These are phyloP conservation scores for Galeopsis tetrahit DNA, from an alignment of 257 asterid species.

Conservation along the genomic window DNA sequence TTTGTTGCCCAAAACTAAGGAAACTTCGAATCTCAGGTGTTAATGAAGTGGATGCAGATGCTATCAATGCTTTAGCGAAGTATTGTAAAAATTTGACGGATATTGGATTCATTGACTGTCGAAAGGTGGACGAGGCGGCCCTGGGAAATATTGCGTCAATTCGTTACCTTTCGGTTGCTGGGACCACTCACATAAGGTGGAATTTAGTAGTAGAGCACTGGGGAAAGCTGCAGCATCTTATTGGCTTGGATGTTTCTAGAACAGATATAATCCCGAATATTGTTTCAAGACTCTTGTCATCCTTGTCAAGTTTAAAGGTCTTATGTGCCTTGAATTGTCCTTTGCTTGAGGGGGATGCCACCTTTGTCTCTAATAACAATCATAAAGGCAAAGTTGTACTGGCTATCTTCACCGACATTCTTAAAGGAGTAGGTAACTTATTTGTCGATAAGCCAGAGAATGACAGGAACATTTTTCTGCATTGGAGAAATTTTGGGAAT, in stretches of 20 bases:
- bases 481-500: conserved; percentile 51
- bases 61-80: conserved; percentile 74
- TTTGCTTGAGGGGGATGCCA: conserved; percentile 57
- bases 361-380: conserved; percentile 53
- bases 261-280: conserved; percentile 57
- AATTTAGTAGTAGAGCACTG: conserved; percentile 52
- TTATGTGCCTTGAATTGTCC: conserved; percentile 74
- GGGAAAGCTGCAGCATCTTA: conserved; percentile 67
- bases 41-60: conserved; percentile 67
- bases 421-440: conserved; percentile 60
- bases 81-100: conserved; percentile 60
- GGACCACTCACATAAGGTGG: conserved; percentile 71
- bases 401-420: conserved; percentile 59
- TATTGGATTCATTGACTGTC: conserved; percentile 77
- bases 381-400: conserved; percentile 69
- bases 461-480: conserved; percentile 56
- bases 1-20: conserved; percentile 65
- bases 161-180: conserved; percentile 78
- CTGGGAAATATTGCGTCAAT: conserved; percentile 61
- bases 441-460: conserved; percentile 52
- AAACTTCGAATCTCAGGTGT: conserved; percentile 76
- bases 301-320: conserved; percentile 62
- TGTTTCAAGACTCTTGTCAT: conserved; percentile 55
- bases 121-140: conserved; percentile 62
- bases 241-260: conserved; percentile 82